These are phyloP conservation scores for Dryas integrifolia DNA, from an alignment of 331 rosid species.

Conservation along the genomic window DNA sequence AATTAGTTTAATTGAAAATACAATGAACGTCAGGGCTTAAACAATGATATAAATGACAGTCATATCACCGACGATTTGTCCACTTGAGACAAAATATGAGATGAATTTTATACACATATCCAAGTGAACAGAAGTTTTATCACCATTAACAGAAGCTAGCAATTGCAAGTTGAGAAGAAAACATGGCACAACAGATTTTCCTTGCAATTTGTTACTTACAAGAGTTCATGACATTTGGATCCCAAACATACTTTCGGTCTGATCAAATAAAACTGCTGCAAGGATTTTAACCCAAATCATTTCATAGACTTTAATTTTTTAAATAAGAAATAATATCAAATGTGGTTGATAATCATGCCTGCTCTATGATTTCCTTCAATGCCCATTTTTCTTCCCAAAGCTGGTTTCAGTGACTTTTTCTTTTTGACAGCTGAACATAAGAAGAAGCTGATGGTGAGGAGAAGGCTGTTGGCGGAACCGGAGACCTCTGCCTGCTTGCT, in stretches of 20 bases:
- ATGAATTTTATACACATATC: background rate
- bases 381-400: no score
- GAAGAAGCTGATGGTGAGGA: background rate
- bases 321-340: no score
- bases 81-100: background rate
- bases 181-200: background rate
- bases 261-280: background rate
- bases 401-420: no score
- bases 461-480: background rate
- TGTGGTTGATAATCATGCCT: no score
- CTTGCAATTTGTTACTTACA: conserved; percentile 10
- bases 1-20: no score
- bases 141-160: background rate
- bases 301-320: no score
- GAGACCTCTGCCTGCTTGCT: background rate
- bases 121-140: background rate
- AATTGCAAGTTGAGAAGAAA: background rate
- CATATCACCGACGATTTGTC: background rate
- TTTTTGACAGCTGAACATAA: background rate
- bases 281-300: no score
- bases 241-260: conserved; percentile 1
- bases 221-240: background rate
- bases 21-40: no score
- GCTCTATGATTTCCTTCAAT: no score
- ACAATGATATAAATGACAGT: background rate